A percentile compares a stretch with the other conserved stretches of the same genome.
phyloP scores from a whole-genome alignment of 352 stramenopile genomes.

The Pythium apleroticum region DNA sequence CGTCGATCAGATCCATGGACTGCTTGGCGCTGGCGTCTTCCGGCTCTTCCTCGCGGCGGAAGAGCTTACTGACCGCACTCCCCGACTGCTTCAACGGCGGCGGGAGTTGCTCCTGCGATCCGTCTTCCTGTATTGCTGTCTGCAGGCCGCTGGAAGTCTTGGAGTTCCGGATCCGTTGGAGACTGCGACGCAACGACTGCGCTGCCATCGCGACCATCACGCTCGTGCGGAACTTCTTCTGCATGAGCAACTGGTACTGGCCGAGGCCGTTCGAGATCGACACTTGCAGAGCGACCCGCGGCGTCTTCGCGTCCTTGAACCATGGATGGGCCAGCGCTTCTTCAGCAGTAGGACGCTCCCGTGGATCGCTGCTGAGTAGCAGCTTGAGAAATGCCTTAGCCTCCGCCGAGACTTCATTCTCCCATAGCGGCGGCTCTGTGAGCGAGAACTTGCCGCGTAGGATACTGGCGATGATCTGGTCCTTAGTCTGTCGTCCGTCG shows the following conservation, averaged over 20 bases:
- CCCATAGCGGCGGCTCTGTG: slow-evolving; percentile 37
- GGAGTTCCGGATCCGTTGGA: slow-evolving; percentile 44
- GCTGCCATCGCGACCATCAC: slow-evolving; percentile 61
- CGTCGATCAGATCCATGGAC: slow-evolving; percentile 25
- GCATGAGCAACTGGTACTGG: slow-evolving; percentile 60
- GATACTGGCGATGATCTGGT: slow-evolving; percentile 74
- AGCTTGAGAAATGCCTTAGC: slow-evolving; percentile 46
- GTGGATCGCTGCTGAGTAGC: slow-evolving; percentile 36
- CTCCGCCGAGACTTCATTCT: slow-evolving; percentile 41
- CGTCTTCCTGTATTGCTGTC: neutral
- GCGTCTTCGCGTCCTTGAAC: slow-evolving; percentile 47
- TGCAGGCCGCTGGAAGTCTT: slow-evolving; percentile 4
- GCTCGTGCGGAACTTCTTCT: slow-evolving; percentile 64
- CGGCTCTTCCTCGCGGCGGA: neutral
- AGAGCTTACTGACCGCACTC: slow-evolving; percentile 12
- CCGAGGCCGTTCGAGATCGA: slow-evolving; percentile 50
- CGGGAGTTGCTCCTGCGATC: neutral
- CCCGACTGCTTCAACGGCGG: neutral
- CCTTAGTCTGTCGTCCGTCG: slow-evolving; percentile 60
- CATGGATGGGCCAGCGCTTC: slow-evolving; percentile 47
- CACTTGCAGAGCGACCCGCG: slow-evolving; percentile 45
- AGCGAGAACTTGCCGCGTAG: slow-evolving; percentile 44
- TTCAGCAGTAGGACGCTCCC: slow-evolving; percentile 32
- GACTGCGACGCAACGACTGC: slow-evolving; percentile 46
- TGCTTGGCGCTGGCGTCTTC: slow-evolving; percentile 17